Base-by-base conservation (phyloP, 192 early-diverging fungal species). In the Umbelopsis isabellina region DNA sequence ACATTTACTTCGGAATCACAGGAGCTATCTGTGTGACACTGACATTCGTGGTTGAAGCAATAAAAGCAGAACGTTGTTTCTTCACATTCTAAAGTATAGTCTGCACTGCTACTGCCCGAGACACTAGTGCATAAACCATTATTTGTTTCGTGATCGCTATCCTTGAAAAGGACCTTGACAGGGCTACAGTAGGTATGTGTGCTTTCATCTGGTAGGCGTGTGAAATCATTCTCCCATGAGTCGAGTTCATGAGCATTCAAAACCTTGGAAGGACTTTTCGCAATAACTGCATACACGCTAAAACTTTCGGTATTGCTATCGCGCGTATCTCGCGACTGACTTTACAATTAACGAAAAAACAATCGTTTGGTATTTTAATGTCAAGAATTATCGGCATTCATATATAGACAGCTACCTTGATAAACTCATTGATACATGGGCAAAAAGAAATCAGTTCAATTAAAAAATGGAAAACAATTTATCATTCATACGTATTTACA, bases 141-240 rank as follows among this genome's bases (percentile, higher is more conserved):
- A 41, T 41, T 10, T 1, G 10, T 10, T 41, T 41, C 37, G 10
- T 10, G 37, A 10, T 41, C 5, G 6, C 6, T 10, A 41, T 41
- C 6, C 10, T 10, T 10, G 37, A 10, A 41, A 41, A 41, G 7
- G 7, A 41, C 10, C 37, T 10, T 41, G 6, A 41, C 7, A 41
- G 37, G 37, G 10, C 37, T 41, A 41, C 37, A 41, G 37, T 41
- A 41, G 10, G 37, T 41, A 6, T 5, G 37, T 41, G 37, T 41
- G 37, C 1, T 41, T 61, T 35, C 55, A 7, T 35, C 15, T 35
- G 27, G 55, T 61, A 61, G 7, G 0, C 55, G 55, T 0, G 55
- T 61, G 30, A 61, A 61, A 25, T 61, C 55, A 30, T 61, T 61
- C 25, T 61, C 55, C 55, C 55, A 61, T 35, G 55, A 11, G 3